These are phyloP conservation scores for Musa beccarii DNA, from an alignment of 176 grass and related monocot genomes.

Conservation along the genomic window DNA sequence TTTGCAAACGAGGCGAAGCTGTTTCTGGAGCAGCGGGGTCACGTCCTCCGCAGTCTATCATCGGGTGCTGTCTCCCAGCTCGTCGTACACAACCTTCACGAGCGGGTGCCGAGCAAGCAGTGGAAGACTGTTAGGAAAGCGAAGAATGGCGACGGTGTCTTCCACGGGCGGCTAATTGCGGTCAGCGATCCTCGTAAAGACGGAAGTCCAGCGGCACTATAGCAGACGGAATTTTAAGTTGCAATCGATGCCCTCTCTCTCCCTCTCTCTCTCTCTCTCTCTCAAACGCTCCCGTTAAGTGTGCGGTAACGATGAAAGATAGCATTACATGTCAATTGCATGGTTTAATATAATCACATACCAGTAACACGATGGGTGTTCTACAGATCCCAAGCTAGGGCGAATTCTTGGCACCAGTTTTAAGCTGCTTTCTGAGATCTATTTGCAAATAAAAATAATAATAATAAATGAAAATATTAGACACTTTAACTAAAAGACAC, in stretches of 20 bases:
- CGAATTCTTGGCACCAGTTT: too few species aligned
- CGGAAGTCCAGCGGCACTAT: constrained; percentile 57
- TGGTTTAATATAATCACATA: too few species aligned
- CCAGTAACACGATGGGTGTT: too few species aligned
- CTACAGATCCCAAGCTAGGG: too few species aligned
- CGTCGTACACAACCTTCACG: constrained; percentile 53
- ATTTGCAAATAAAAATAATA: too few species aligned
- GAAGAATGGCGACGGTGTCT: constrained; percentile 9
- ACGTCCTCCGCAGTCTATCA: constrained; percentile 17
- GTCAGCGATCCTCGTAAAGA: constrained; percentile 88
- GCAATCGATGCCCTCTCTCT: too few species aligned
- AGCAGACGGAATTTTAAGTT: not conserved
- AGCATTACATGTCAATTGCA: too few species aligned
- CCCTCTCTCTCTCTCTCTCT: too few species aligned
- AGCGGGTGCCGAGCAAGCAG: not conserved
- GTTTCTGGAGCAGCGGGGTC: constrained; percentile 51
- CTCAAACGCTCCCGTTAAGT: not conserved
- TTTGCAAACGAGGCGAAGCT: constrained; percentile 24
- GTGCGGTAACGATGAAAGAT: too few species aligned
- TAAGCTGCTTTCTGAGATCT: too few species aligned
- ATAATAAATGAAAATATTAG: too few species aligned
- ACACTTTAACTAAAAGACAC: too few species aligned
- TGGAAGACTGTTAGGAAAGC: not conserved
- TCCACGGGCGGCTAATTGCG: constrained; percentile 62
- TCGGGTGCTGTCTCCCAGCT: constrained; percentile 56